phyloP scores from a whole-genome alignment of 495 filamentous ascomycete species.

The Daldinia vernicosa region DNA sequence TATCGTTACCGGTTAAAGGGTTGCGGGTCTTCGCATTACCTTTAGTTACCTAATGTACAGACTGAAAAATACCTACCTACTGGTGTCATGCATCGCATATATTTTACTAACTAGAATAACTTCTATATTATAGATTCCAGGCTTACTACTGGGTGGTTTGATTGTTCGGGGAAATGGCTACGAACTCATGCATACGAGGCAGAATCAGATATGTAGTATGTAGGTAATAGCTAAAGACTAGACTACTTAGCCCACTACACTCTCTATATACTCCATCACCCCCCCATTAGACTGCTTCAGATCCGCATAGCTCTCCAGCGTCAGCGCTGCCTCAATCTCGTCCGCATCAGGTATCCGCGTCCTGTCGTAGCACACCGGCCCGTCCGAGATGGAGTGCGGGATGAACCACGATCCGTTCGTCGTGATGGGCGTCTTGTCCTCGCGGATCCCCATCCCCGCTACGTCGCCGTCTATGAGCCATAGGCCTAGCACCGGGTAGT shows the following conservation, averaged over 20 bases:
- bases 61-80: too few species aligned
- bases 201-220: too few species aligned
- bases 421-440: slow-evolving; percentile 14
- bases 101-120: too few species aligned
- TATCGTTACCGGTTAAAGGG: not conserved
- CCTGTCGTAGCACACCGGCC: slow-evolving; percentile 10
- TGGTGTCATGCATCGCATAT: too few species aligned
- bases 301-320: slow-evolving; percentile 2
- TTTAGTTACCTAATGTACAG: too few species aligned
- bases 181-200: too few species aligned
- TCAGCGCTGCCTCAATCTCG: slow-evolving; percentile 12
- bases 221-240: not conserved
- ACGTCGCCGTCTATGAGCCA: slow-evolving; percentile 12
- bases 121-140: too few species aligned
- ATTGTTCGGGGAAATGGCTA: too few species aligned
- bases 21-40: too few species aligned
- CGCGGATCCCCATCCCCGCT: slow-evolving; percentile 13
- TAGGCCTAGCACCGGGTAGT: slow-evolving; percentile 9
- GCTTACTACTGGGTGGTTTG: too few species aligned
- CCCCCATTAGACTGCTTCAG: not conserved
- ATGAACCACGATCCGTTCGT: slow-evolving; percentile 8
- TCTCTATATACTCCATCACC: slow-evolving; percentile 9
- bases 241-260: not conserved
- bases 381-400: slow-evolving; percentile 14
- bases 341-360: not conserved